Evolutionary conservation across 2,329 filamentous ascomycete species (phyloP).

Genomic region (Bipolaris victoriae): DNA sequence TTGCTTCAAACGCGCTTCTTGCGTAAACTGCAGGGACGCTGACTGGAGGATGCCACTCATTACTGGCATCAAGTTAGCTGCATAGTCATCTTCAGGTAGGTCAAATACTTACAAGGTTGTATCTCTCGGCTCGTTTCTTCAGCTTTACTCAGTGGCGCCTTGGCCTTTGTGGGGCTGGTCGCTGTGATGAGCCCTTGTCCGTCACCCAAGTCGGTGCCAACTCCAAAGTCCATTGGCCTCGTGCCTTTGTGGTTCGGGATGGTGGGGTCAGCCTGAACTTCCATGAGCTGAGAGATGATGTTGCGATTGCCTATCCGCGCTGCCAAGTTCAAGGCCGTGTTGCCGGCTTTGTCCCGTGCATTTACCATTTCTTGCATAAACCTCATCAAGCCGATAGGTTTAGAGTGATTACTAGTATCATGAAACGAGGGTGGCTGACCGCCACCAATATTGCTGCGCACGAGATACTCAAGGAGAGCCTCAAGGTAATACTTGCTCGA

Average conservation of each 20-base stretch:
- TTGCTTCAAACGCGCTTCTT: slow-evolving; percentile 83
- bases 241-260: slow-evolving; percentile 90
- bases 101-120: slow-evolving; percentile 70
- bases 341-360: slow-evolving; percentile 88
- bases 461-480: slow-evolving; percentile 90
- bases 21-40: slow-evolving; percentile 78
- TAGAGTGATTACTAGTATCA: slow-evolving; percentile 62
- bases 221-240: slow-evolving; percentile 90
- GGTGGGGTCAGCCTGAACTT: slow-evolving; percentile 91
- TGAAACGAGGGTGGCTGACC: slow-evolving; percentile 44
- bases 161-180: slow-evolving; percentile 46
- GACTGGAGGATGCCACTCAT: slow-evolving; percentile 83
- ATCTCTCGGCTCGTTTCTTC: slow-evolving; percentile 81
- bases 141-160: slow-evolving; percentile 56
- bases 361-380: slow-evolving; percentile 99
- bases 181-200: slow-evolving; percentile 24
- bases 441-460: slow-evolving; percentile 66
- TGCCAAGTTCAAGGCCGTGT: slow-evolving; percentile 93
- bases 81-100: too few relatives aligned
- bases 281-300: slow-evolving; percentile 94
- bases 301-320: slow-evolving; percentile 91
- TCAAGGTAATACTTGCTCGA: slow-evolving; percentile 97
- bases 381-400: slow-evolving; percentile 82
- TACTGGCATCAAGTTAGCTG: slow-evolving; percentile 51
- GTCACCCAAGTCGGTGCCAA: slow-evolving; percentile 68